These are phyloP conservation scores for Limnomonas spitsbergensis DNA, from an alignment of 139 green algal species.

Conservation along the genomic window DNA sequence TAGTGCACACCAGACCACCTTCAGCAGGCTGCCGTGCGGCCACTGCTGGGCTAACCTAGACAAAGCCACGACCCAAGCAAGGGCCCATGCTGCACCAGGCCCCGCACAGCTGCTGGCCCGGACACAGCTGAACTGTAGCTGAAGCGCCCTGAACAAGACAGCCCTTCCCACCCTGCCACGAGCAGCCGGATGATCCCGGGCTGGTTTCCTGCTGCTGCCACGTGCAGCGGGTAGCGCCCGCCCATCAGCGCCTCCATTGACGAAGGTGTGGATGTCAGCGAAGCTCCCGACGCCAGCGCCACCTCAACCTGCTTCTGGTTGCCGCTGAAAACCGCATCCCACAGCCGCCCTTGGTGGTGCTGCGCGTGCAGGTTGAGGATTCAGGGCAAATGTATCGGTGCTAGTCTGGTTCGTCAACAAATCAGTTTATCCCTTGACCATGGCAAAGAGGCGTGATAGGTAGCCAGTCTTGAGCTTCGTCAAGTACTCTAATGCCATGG, in stretches of 20 bases:
- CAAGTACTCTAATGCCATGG: too few relatives aligned
- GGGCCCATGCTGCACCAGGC: background rate
- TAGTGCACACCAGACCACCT: too few relatives aligned
- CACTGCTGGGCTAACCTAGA: background rate
- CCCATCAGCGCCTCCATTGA: conserved; percentile 19
- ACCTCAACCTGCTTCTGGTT: background rate
- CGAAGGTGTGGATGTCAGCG: background rate
- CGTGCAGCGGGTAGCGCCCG: conserved; percentile 36
- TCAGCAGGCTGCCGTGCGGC: too few relatives aligned
- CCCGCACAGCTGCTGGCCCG: background rate
- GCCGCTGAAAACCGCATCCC: conserved; percentile 31
- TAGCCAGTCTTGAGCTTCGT: too few relatives aligned
- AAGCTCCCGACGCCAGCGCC: background rate
- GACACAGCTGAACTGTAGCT: too few relatives aligned
- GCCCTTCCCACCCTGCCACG: background rate
- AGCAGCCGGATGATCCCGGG: conserved; percentile 28
- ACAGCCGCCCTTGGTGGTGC: conserved; percentile 37
- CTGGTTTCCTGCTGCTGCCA: conserved; percentile 32
- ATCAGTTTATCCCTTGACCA: too few relatives aligned
- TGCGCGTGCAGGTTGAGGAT: background rate
- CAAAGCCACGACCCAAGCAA: background rate
- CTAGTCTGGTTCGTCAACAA: background rate
- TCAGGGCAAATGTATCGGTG: background rate
- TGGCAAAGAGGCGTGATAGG: too few relatives aligned
- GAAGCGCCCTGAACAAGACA: too few relatives aligned